A percentile compares a stretch with the other conserved stretches of the same genome.
Conservation (phyloP, 441 rosid species). For the Biscutella auriculata region DNA sequence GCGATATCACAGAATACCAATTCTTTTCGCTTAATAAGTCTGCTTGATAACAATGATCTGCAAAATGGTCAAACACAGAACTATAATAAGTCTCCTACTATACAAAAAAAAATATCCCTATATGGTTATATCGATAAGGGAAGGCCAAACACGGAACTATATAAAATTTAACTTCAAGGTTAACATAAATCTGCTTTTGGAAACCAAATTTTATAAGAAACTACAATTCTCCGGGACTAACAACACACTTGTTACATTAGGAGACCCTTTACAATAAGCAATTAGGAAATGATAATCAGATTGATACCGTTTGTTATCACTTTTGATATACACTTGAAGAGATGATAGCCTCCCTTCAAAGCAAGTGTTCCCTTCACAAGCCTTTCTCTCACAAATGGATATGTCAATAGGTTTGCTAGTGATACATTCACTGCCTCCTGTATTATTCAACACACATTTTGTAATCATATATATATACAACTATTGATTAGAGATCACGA, state of each 20-base stretch:
- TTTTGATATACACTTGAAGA: too few relatives aligned
- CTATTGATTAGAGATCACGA: not conserved
- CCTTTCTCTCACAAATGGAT: conserved; percentile 51
- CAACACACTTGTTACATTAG: not conserved
- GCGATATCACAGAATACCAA: too few relatives aligned
- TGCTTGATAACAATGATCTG: too few relatives aligned
- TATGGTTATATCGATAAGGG: too few relatives aligned
- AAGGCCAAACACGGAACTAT: not conserved
- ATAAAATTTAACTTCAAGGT: not conserved
- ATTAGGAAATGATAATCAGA: too few relatives aligned
- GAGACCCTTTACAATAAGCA: too few relatives aligned
- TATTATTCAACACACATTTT: not conserved
- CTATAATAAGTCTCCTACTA: too few relatives aligned
- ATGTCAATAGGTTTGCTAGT: conserved; percentile 42
- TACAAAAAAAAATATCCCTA: too few relatives aligned
- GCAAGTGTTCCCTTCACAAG: conserved; percentile 29
- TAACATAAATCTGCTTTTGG: conserved; percentile 22
- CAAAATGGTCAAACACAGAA: too few relatives aligned
- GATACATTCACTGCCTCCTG: conserved; percentile 64
- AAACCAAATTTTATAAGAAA: not conserved
- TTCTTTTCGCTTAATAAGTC: too few relatives aligned
- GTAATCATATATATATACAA: not conserved
- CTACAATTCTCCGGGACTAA: not conserved
- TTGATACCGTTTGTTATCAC: too few relatives aligned
- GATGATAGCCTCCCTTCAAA: conserved; percentile 54